These are phyloP conservation scores for Lablab purpureus DNA, from an alignment of 306 rosid genomes.

Conservation along the genomic window DNA sequence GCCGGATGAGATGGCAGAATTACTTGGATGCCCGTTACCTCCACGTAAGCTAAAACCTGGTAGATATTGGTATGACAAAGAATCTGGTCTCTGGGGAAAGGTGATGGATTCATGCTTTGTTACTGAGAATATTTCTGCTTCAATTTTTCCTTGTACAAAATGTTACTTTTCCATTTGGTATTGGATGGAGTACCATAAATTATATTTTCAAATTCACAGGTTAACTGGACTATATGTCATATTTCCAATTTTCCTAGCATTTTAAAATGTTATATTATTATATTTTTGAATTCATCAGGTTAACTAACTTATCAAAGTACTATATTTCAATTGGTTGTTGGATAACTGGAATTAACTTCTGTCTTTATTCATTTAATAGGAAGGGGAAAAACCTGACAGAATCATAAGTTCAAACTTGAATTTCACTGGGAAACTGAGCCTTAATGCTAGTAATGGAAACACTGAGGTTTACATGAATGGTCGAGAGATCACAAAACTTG, in stretches of 20 bases:
- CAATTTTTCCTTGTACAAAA: constrained; percentile 24
- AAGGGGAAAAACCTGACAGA: constrained; percentile 95
- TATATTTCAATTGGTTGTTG: constrained; percentile 18
- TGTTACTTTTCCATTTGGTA: constrained; percentile 20
- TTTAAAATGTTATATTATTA: background rate
- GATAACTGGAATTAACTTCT: constrained; percentile 27
- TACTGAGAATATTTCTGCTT: constrained; percentile 33
- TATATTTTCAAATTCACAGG: constrained; percentile 21
- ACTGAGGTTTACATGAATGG: constrained; percentile 96
- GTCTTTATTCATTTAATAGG: constrained; percentile 63
- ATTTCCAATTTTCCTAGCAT: constrained; percentile 22
- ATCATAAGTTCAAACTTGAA: constrained; percentile 90
- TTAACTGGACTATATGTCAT: background rate
- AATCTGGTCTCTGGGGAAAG: constrained; percentile 99
- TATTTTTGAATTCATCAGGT: constrained; percentile 23
- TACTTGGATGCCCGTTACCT: constrained; percentile 90
- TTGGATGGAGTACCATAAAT: background rate
- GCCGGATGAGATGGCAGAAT: constrained; percentile 89
- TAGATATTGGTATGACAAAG: constrained; percentile 99
- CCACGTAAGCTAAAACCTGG: constrained; percentile 94
- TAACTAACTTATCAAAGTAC: constrained; percentile 7
- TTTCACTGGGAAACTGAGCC: constrained; percentile 81
- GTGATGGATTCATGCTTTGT: constrained; percentile 57
- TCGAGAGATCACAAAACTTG: constrained; percentile 94
- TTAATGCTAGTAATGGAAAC: constrained; percentile 89